Conservation (phyloP, 192 early-diverging fungal species). For the Umbelopsis ramanniana region DNA sequence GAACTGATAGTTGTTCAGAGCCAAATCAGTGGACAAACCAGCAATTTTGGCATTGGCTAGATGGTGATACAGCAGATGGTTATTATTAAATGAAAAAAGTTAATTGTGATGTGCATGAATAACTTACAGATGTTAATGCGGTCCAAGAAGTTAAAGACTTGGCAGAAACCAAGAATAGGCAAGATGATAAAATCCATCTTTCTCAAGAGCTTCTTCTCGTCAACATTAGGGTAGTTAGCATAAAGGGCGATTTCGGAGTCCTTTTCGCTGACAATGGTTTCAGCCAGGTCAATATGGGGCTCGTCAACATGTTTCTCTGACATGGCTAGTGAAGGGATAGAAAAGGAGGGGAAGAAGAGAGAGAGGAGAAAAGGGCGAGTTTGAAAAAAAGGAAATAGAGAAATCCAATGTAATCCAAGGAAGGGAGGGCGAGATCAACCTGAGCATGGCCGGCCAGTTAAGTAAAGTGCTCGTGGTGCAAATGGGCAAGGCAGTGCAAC, state of each 20-base stretch:
- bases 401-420: not conserved
- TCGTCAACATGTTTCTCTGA: not conserved
- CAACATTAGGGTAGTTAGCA: constrained; percentile 14
- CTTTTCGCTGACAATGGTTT: constrained; percentile 5
- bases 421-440: too few relatives aligned
- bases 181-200: constrained; percentile 22
- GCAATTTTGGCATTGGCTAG: constrained; percentile 61
- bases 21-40: constrained; percentile 46
- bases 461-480: not conserved
- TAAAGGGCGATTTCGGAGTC: not conserved
- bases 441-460: too few relatives aligned
- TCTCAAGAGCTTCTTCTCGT: constrained; percentile 19
- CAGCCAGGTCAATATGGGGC: not conserved
- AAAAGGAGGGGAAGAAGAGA: not conserved
- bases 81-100: not conserved
- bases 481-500: not conserved
- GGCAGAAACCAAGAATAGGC: constrained; percentile 20
- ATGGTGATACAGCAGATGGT: constrained; percentile 26
- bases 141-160: constrained; percentile 26
- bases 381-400: not conserved
- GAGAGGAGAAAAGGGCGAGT: not conserved
- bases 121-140: constrained; percentile 26
- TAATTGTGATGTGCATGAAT: not conserved
- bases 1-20: constrained; percentile 47
- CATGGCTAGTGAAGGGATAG: not conserved